phyloP scores from a whole-genome alignment of 1,284 basidiomycete genomes.

The Ganoderma meredithae region DNA sequence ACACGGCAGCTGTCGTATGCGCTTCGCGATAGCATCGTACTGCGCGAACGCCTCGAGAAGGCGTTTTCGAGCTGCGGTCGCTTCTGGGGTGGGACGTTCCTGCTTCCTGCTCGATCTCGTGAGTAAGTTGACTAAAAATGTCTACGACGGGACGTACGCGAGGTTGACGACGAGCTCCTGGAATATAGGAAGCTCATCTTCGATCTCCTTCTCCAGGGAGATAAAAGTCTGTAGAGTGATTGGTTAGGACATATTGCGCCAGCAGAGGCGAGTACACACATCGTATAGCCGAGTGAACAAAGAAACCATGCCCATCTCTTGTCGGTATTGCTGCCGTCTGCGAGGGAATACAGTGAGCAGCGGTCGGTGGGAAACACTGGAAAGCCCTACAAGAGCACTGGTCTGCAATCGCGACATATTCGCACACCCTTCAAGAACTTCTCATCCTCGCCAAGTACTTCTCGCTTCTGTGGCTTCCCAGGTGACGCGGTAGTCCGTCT shows the following conservation, averaged over 20 bases:
- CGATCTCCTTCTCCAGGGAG: slow-evolving; percentile 80
- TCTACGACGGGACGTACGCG: slow-evolving; percentile 48
- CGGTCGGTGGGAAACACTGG: not conserved
- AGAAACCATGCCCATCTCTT: slow-evolving; percentile 70
- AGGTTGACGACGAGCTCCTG: slow-evolving; percentile 69
- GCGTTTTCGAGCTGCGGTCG: slow-evolving; percentile 76
- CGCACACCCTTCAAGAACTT: slow-evolving; percentile 85
- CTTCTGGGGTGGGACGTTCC: slow-evolving; percentile 70
- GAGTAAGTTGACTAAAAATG: not conserved
- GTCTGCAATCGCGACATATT: slow-evolving; percentile 84
- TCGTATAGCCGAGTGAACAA: slow-evolving; percentile 76
- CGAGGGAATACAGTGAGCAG: not conserved
- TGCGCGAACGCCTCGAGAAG: slow-evolving; percentile 85
- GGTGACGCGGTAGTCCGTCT: slow-evolving; percentile 45
- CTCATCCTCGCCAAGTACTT: slow-evolving; percentile 67
- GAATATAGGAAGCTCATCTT: slow-evolving; percentile 71
- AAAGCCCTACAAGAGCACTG: slow-evolving; percentile 67
- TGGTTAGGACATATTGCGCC: not conserved
- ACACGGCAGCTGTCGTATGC: slow-evolving; percentile 74
- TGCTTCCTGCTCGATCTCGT: slow-evolving; percentile 56
- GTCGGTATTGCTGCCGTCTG: slow-evolving; percentile 83
- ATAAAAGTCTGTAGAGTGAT: slow-evolving; percentile 64
- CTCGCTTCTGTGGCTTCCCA: slow-evolving; percentile 44
- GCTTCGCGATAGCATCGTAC: slow-evolving; percentile 90
- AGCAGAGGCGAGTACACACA: slow-evolving; percentile 45